Evolutionary conservation across 2,329 filamentous ascomycete genomes (phyloP), one percentile per base, ranked within the genome.

Genomic region (Aphanocladium album): DNA sequence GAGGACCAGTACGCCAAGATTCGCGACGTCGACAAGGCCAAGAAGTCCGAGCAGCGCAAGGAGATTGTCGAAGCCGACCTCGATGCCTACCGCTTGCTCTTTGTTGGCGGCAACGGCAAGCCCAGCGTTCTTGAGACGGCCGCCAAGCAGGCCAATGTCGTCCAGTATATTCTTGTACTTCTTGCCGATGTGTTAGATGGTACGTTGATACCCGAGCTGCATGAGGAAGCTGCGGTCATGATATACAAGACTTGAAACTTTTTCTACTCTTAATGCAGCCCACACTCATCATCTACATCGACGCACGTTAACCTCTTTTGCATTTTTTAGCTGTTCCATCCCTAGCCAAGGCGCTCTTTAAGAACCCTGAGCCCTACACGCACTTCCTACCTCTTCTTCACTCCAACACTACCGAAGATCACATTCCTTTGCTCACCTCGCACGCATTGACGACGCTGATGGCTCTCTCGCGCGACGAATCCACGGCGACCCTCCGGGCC

Each of bases 1-100:
- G 93, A 98, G 68, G 88, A 90, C 67, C 93, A 99, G 76, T 85
- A 97, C 68, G 90, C 89, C 80, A 93, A 93, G 83, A 96, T 99
- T 78, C 93, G 93, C 76, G 91, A 93, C 63, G 91, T 98, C 68
- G 95, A 98, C 76, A 98, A 97, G 78, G 90, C 95, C 67, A 90
- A 92, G 75, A 95, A 91, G 75, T 68, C 72, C 41, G 95, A 98
- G 67, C 89, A 92, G 77, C 86, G 93, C 71, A 89, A 88, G 72
- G 86, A 93, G 71, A 89, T 87, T 19, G 87, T 98, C 64, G 90
- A 96, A 73, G 79, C 77, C 60, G 90, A 97, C 76, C 77, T 93
- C 25, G 83, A 88, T 68, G 90, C 88, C 66, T 99, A 96, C 77
- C 85, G 87, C 62, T 79, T 83, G 65, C 80, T 99, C 65, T 88